phyloP scores from a whole-genome alignment of 2,329 filamentous ascomycete genomes.

The Aspergillus phoenicis region DNA sequence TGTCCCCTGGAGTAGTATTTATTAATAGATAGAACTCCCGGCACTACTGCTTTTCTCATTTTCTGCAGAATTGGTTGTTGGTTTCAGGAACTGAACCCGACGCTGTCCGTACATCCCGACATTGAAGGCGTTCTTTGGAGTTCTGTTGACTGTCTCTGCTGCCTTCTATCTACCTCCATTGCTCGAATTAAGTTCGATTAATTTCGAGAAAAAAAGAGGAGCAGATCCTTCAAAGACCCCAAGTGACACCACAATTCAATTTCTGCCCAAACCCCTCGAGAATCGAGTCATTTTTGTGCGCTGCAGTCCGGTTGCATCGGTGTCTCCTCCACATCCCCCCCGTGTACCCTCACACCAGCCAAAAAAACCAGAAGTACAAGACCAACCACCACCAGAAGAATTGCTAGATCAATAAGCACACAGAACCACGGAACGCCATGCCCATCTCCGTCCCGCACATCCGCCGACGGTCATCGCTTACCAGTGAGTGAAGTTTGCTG shows the following conservation, averaged over 20 bases:
- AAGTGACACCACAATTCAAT: neutral
- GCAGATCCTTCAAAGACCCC: neutral
- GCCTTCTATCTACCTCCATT: neutral
- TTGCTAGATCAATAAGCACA: neutral
- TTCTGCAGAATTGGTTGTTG: neutral
- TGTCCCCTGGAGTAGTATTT: neutral
- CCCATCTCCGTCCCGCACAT: constrained; percentile 36
- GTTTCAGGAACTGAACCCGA: neutral
- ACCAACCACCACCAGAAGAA: no score
- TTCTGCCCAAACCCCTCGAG: neutral
- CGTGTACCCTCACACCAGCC: neutral
- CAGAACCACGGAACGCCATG: constrained; percentile 29
- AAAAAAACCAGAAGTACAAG: no score
- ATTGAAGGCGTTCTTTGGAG: neutral
- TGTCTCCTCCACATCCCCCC: neutral
- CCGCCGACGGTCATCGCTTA: constrained; percentile 39
- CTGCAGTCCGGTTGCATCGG: neutral
- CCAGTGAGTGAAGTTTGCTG: constrained; percentile 26
- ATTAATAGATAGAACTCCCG: neutral
- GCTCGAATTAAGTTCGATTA: neutral
- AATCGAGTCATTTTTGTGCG: neutral
- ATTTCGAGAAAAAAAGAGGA: constrained; percentile 3
- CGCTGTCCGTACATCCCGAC: neutral
- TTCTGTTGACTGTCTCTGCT: neutral
- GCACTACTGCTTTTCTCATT: neutral